These are phyloP conservation scores for Setaria italica DNA, from an alignment of 202 grass and related monocot species.

Conservation along the genomic window DNA sequence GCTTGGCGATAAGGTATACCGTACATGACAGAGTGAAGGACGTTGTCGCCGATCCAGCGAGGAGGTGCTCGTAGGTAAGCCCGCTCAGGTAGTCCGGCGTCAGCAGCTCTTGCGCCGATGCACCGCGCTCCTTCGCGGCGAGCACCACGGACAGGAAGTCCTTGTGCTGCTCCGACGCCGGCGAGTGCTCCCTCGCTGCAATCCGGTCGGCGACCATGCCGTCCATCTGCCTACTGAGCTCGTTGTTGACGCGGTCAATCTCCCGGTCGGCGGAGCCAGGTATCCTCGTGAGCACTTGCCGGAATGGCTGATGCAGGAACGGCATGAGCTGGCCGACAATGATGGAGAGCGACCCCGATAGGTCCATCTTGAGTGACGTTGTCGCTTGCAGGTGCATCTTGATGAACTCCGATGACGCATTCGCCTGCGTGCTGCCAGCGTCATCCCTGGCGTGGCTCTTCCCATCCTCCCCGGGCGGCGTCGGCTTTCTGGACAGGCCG, in stretches of 20 bases:
- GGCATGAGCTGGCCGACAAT: background rate
- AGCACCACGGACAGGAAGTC: slow-evolving; percentile 34
- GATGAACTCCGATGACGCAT: background rate
- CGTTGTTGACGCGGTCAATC: background rate
- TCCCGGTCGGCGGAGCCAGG: background rate
- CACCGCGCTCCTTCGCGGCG: slow-evolving; percentile 1
- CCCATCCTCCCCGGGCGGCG: too few relatives aligned
- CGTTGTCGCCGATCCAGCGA: background rate
- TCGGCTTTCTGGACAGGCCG: slow-evolving; percentile 9
- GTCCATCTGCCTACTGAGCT: background rate
- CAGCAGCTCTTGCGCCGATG: slow-evolving; percentile 19
- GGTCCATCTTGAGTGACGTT: slow-evolving; percentile 43
- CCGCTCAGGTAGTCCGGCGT: slow-evolving; percentile 8
- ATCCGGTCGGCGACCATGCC: background rate
- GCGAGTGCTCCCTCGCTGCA: background rate
- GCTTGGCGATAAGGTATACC: background rate
- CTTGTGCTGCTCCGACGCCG: background rate
- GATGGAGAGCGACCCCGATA: background rate
- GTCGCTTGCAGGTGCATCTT: slow-evolving; percentile 37
- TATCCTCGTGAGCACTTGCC: background rate
- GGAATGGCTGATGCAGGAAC: background rate
- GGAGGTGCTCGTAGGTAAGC: background rate
- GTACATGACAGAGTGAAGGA: background rate
- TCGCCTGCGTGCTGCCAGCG: background rate
- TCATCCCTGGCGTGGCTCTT: too few relatives aligned